Percentiles rank a stretch among this genome's conserved stretches.
Conservation (phyloP, 2,329 filamentous ascomycete species). For the Arthrobotrys sinensis region DNA sequence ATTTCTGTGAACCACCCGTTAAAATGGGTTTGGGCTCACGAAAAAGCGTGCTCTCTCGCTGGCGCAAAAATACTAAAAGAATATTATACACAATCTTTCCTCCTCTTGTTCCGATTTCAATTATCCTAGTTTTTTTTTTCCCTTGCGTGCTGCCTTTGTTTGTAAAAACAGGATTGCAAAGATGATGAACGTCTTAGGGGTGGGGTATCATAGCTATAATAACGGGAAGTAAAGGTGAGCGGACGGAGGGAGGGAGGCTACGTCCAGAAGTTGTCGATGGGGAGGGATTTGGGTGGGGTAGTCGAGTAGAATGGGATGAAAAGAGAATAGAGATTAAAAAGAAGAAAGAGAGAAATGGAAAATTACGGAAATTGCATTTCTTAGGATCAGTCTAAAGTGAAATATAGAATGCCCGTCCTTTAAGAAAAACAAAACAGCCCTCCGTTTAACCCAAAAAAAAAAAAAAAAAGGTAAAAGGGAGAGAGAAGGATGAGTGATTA, state of each 20-base stretch:
- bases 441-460: constrained; percentile 43
- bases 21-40: constrained; percentile 12
- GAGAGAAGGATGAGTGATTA: constrained; percentile 14
- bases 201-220: constrained; percentile 40
- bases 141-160: neutral
- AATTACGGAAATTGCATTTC: constrained; percentile 59
- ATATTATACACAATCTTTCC: constrained; percentile 23
- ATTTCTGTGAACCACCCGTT: constrained; percentile 4
- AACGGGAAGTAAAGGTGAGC: neutral
- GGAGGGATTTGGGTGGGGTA: neutral
- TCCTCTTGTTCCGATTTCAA: neutral
- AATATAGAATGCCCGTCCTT: constrained; percentile 56
- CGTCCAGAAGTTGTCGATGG: constrained; percentile 31
- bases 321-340: constrained; percentile 18
- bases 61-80: neutral
- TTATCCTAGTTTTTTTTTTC: neutral
- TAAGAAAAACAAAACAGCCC: constrained; percentile 32
- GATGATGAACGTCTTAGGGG: constrained; percentile 1
- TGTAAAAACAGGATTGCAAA: neutral
- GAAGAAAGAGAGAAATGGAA: constrained; percentile 33
- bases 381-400: constrained; percentile 56
- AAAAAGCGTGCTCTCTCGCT: neutral
- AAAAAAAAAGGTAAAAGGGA: constrained; percentile 24
- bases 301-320: neutral
- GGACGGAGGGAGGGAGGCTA: constrained; percentile 55